phyloP scores from a whole-genome alignment of 2,329 filamentous ascomycete genomes.

The Talaromyces sp. region DNA sequence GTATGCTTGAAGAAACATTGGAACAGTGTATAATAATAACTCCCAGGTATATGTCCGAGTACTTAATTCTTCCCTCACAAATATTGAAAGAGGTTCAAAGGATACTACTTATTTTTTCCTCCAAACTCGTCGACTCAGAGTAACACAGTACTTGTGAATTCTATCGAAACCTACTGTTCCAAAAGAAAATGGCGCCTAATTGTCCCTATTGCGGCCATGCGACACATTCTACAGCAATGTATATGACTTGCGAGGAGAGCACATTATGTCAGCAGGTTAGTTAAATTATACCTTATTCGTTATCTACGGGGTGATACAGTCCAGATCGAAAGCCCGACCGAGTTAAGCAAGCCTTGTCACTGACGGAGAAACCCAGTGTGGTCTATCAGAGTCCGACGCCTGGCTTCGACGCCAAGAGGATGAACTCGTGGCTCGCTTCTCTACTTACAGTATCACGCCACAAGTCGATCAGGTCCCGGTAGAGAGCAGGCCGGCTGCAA shows the following conservation, averaged over 20 bases:
- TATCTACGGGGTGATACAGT: background rate
- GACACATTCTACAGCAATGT: slow-evolving; percentile 8
- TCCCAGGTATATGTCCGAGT: background rate
- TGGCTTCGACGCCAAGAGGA: slow-evolving; percentile 16
- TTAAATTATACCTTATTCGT: background rate
- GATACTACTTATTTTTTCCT: too few relatives aligned
- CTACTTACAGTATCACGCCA: slow-evolving; percentile 13
- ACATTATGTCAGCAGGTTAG: slow-evolving; percentile 16
- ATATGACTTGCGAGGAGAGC: slow-evolving; percentile 11
- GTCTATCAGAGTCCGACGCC: slow-evolving; percentile 15
- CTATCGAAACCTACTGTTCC: background rate
- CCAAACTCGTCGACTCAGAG: background rate
- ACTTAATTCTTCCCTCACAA: background rate
- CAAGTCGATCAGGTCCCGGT: background rate
- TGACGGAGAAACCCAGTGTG: slow-evolving; percentile 5
- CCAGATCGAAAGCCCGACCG: background rate
- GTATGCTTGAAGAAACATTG: background rate
- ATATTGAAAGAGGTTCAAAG: background rate
- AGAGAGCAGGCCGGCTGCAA: background rate
- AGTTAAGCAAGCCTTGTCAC: background rate
- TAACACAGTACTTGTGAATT: background rate
- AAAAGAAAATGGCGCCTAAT: slow-evolving; percentile 13
- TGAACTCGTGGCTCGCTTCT: slow-evolving; percentile 16
- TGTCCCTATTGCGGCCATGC: slow-evolving; percentile 17
- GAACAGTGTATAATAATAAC: background rate